Conservation (phyloP, 129 eudicot genomes). For the Solidago caesia region DNA sequence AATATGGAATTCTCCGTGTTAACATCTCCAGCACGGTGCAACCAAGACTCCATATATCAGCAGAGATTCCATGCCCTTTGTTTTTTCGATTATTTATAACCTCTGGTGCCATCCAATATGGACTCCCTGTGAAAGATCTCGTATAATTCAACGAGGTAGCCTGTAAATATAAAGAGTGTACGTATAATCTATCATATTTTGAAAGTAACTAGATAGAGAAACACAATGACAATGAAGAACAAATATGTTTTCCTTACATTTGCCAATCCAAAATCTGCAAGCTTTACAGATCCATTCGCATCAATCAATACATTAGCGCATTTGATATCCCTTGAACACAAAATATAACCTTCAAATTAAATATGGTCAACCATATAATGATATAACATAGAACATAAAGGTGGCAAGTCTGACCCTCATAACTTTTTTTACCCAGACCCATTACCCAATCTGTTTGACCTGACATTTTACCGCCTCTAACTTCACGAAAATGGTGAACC, state of each 20-base stretch:
- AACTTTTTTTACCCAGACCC: no score
- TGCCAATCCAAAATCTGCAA: slow-evolving; percentile 81
- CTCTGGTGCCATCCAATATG: slow-evolving; percentile 88
- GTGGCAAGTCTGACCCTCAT: no score
- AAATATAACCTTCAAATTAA: no score
- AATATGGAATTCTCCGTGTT: slow-evolving; percentile 58
- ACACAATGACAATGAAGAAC: no score
- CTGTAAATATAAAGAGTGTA: slow-evolving; percentile 26
- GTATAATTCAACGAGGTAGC: slow-evolving; percentile 49
- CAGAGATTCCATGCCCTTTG: no score
- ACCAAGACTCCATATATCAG: slow-evolving; percentile 87
- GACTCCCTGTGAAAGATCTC: slow-evolving; percentile 57
- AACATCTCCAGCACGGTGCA: slow-evolving; percentile 84
- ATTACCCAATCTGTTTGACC: no score
- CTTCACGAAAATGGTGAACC: no score
- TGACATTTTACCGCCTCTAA: no score
- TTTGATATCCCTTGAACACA: slow-evolving; percentile 45
- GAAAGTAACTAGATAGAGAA: neutral
- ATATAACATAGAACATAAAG: neutral
- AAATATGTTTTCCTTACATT: slow-evolving; percentile 35
- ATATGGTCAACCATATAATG: no score
- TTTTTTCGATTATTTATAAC: slow-evolving; percentile 13
- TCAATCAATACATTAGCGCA: slow-evolving; percentile 76
- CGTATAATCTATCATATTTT: neutral
- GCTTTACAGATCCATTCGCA: slow-evolving; percentile 62